A percentile compares a stretch with the other conserved stretches of the same genome.
Conservation (phyloP, 2,329 filamentous ascomycete genomes). For the Seiridium unicorne region DNA sequence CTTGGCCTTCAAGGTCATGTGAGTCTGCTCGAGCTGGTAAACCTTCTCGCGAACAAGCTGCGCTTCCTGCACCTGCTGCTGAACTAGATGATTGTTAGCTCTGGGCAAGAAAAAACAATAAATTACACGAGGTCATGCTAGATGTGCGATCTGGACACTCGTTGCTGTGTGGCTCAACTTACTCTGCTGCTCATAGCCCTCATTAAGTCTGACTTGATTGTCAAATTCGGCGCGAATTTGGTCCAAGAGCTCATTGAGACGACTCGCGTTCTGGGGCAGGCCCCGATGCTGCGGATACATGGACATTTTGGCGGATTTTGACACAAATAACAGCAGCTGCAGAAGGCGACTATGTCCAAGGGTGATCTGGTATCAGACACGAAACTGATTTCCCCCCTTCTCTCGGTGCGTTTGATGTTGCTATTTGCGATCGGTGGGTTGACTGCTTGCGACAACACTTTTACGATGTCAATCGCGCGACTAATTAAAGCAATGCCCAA, state of each 20-base stretch:
- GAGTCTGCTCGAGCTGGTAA: conserved; percentile 86
- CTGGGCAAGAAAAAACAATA: neutral
- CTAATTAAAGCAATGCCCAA: neutral
- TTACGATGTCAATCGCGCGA: neutral
- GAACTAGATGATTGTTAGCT: conserved; percentile 54
- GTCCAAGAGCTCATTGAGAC: conserved; percentile 88
- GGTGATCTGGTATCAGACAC: neutral
- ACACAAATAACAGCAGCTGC: neutral
- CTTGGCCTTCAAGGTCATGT: conserved; percentile 89
- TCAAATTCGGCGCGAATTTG: conserved; percentile 91
- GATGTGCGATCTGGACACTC: neutral
- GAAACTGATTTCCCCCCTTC: neutral
- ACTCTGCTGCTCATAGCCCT: conserved; percentile 93
- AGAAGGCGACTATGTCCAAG: neutral
- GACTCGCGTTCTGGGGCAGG: conserved; percentile 63
- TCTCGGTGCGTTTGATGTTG: neutral
- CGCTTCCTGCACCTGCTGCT: conserved; percentile 90
- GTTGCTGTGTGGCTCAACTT: conserved; percentile 42
- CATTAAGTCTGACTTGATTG: conserved; percentile 73
- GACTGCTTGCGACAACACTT: neutral
- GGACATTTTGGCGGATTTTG: conserved; percentile 44
- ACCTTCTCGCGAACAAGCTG: conserved; percentile 92
- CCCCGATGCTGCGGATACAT: conserved; percentile 90
- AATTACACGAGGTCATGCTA: too few species aligned
- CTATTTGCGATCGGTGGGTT: neutral